Evolutionary conservation across 2,329 filamentous ascomycete genomes (phyloP).

Genomic region (Simplicillium aogashimaense): DNA sequence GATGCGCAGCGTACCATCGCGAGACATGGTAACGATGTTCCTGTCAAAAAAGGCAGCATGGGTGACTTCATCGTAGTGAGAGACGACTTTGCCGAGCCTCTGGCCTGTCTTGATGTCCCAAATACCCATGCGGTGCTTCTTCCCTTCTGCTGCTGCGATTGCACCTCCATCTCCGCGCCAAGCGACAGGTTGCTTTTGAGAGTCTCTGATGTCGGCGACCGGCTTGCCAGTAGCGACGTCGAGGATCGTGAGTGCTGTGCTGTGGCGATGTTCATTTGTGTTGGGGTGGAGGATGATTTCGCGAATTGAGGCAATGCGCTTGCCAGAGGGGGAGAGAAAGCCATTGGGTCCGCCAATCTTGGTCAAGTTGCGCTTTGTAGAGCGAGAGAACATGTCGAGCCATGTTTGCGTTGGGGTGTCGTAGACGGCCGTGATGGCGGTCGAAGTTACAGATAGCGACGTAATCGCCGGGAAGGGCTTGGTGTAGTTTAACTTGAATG

Average conservation of each 20-base stretch:
- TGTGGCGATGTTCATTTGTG: constrained; percentile 19
- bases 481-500: too few relatives aligned
- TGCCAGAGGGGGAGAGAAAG: constrained; percentile 13
- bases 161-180: constrained; percentile 20
- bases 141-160: constrained; percentile 19
- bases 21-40: constrained; percentile 23
- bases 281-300: constrained; percentile 20
- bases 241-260: constrained; percentile 19
- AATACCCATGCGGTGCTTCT: constrained; percentile 17
- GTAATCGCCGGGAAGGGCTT: constrained; percentile 7
- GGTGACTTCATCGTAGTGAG: constrained; percentile 25
- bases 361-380: constrained; percentile 14
- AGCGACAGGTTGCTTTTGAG: constrained; percentile 16
- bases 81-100: constrained; percentile 19
- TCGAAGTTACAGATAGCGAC: constrained; percentile 16
- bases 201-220: constrained; percentile 19
- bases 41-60: constrained; percentile 24
- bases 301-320: constrained; percentile 5
- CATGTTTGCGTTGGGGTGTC: constrained; percentile 15
- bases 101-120: constrained; percentile 20
- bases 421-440: constrained; percentile 17
- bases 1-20: constrained; percentile 26
- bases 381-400: constrained; percentile 23
- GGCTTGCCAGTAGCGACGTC: constrained; percentile 20
- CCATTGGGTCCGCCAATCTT: constrained; percentile 21